Evolutionary conservation across 768 basidiomycete species (phyloP).

Genomic region (Suillus luteus): DNA sequence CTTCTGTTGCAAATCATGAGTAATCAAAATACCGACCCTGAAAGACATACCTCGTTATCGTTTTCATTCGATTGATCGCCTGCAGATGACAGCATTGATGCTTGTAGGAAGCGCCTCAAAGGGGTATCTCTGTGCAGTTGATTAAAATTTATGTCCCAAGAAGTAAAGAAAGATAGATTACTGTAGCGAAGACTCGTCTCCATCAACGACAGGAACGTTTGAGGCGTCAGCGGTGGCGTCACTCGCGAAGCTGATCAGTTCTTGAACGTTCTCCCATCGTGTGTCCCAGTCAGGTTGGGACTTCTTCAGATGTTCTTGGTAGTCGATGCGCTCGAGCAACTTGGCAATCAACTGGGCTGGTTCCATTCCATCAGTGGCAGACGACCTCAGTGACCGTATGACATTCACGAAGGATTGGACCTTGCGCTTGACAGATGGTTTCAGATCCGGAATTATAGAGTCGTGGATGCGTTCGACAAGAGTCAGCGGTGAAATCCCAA

Average conservation of each 20-base stretch:
- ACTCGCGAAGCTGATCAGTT: conserved; percentile 77
- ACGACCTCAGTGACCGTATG: conserved; percentile 51
- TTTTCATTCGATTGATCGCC: conserved; percentile 62
- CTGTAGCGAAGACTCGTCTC: conserved; percentile 3
- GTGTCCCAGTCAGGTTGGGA: conserved; percentile 74
- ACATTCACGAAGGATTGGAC: conserved; percentile 58
- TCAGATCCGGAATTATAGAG: conserved; percentile 61
- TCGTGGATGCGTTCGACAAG: conserved; percentile 67
- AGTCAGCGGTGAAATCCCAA: conserved; percentile 55
- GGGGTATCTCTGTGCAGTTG: conserved; percentile 48
- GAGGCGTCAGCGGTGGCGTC: conserved; percentile 46
- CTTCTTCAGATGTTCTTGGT: conserved; percentile 67
- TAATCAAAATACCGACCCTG: background rate
- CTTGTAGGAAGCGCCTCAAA: conserved; percentile 71
- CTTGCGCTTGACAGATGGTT: conserved; percentile 66
- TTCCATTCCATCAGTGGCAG: conserved; percentile 56
- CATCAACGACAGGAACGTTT: background rate
- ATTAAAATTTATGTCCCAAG: background rate
- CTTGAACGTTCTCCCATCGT: conserved; percentile 85
- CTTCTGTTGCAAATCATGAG: conserved; percentile 47
- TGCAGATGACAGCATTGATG: conserved; percentile 82
- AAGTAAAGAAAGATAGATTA: background rate
- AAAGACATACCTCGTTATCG: conserved; percentile 42
- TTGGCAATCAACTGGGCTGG: conserved; percentile 65
- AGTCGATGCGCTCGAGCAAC: conserved; percentile 59